Conservation (phyloP, 208 protist genomes). For the Leishmania tarentolae region DNA sequence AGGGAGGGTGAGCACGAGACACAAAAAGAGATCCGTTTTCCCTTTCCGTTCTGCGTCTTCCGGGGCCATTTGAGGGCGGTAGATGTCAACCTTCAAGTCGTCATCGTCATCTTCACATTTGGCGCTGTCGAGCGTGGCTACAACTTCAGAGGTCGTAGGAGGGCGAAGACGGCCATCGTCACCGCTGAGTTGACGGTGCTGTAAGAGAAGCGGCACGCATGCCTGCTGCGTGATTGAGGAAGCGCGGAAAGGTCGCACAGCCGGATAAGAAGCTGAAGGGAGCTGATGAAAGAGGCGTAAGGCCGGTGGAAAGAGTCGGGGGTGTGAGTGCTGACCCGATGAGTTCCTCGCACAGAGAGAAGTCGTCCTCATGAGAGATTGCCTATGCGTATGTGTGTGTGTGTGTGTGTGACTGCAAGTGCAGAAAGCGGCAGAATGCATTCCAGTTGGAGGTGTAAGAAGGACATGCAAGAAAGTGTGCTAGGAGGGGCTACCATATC, state of each 20-base stretch:
- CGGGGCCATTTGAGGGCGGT: slow-evolving; percentile 9
- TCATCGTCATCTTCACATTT: slow-evolving; percentile 12
- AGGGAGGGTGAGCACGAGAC: slow-evolving; percentile 44
- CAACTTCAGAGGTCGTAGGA: background rate
- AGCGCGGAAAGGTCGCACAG: background rate
- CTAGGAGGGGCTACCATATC: background rate
- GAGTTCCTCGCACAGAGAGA: background rate
- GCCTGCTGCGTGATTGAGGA: background rate
- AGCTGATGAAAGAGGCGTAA: background rate
- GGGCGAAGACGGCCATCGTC: background rate
- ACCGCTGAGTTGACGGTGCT: background rate
- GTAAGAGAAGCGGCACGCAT: background rate
- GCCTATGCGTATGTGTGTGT: background rate
- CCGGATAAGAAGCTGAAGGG: background rate
- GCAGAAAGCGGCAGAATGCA: background rate
- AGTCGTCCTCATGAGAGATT: background rate
- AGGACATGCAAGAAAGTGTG: background rate
- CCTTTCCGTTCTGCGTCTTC: slow-evolving; percentile 16
- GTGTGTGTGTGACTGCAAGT: background rate
- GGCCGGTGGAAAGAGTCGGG: background rate
- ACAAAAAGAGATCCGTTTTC: slow-evolving; percentile 46
- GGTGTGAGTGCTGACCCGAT: background rate
- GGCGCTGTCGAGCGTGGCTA: background rate
- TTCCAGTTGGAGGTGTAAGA: background rate
- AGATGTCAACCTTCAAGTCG: slow-evolving; percentile 13